Evolutionary conservation across 371 early-diverging fungal genomes (phyloP), one percentile per base, ranked within the genome.

Genomic region (Dichotomocladium elegans): DNA sequence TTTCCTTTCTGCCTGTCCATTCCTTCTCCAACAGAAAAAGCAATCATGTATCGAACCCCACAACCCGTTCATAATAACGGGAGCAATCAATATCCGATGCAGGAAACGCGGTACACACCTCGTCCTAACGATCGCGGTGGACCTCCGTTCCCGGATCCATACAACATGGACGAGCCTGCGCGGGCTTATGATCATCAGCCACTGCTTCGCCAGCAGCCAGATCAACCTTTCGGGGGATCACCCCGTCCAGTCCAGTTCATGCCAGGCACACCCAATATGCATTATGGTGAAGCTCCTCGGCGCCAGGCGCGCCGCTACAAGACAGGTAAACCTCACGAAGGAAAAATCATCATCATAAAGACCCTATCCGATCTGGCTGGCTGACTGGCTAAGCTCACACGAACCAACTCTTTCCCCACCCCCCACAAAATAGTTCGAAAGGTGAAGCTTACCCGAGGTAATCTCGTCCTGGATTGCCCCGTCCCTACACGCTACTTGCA

Each of bases 401-500:
- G n/a, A n/a, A n/a, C n/a, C n/a, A n/a, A n/a, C n/a, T n/a, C n/a
- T n/a, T n/a, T n/a, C n/a, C n/a, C n/a, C n/a, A n/a, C n/a, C 11
- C 12, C 35, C 43, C 29, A 31, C 28, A 6, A 22, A 30, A 72
- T 61, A 60, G 79, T 70, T 25, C 68, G 63, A 51, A 68, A 67
- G 58, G 88, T 90, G 14, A 81, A 81, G 58, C 63, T 91, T 49
- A 86, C 83, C 4, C 61, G 85, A 4, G 91, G 91, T 37, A 89
- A 90, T 64, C 62, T 91, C 57, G 85, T 91, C 2, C 57, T 91
- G 24, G 89, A 91, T 61, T 86, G 88, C 63, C 89, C 87, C 10
- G 87, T 90, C 11, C 89, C 91, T 4, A 67, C 72, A 2, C 72
- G 81, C 21, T 76, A 88, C 28, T 53, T 90, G 31, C 66, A 72